Conservation (phyloP, 2,329 filamentous ascomycete species). For the Microdochium trichocladiopsis region DNA sequence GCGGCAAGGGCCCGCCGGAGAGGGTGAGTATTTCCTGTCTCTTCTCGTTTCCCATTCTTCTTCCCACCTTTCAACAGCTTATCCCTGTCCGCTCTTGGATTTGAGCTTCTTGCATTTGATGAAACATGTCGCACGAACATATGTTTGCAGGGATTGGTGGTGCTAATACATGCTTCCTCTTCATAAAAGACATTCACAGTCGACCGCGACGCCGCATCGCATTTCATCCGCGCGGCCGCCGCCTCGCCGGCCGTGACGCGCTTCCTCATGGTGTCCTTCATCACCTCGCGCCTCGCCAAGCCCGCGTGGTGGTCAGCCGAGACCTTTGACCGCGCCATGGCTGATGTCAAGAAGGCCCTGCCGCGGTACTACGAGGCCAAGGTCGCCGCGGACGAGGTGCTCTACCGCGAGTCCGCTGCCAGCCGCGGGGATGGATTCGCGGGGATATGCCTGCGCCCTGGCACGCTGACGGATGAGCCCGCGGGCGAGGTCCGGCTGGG, state of each 20-base stretch:
- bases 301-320: constrained; percentile 33
- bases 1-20: constrained; percentile 50
- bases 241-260: constrained; percentile 45
- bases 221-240: constrained; percentile 54
- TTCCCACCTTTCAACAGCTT: not conserved
- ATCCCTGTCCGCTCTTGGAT: not conserved
- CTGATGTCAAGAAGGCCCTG: constrained; percentile 33
- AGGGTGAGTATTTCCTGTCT: constrained; percentile 21
- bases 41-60: not conserved
- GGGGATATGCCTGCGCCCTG: constrained; percentile 48
- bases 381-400: constrained; percentile 49
- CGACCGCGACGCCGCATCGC: constrained; percentile 56
- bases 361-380: constrained; percentile 54
- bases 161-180: not conserved
- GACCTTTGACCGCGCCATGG: constrained; percentile 40
- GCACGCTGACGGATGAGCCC: constrained; percentile 38
- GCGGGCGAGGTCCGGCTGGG: constrained; percentile 41
- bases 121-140: no score
- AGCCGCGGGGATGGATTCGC: constrained; percentile 27
- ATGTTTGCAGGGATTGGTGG: not conserved
- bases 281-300: constrained; percentile 41
- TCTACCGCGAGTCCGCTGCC: constrained; percentile 35
- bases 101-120: no score
- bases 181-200: constrained; percentile 42
- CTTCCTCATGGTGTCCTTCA: constrained; percentile 60